Conservation (phyloP, 1,284 basidiomycete species). For the Apiotrichum laibachii region DNA sequence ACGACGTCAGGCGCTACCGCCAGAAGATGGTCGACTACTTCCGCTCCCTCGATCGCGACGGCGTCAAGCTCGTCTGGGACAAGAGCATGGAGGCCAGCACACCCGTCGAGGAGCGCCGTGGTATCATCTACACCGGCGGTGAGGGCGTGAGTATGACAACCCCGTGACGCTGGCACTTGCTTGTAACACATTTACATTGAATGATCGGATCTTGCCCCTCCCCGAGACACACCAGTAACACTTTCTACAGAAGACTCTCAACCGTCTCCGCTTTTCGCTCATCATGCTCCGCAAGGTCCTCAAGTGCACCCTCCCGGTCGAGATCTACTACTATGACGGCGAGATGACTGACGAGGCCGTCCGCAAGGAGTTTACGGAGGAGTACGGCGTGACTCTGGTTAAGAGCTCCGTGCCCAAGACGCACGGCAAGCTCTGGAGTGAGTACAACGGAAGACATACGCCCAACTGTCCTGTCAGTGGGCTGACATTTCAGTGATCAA, state of each 20-base stretch:
- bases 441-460: constrained; percentile 4
- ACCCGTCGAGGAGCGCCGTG: constrained; percentile 35
- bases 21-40: constrained; percentile 49
- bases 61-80: constrained; percentile 46
- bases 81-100: constrained; percentile 34
- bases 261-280: constrained; percentile 45
- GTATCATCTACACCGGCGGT: constrained; percentile 52
- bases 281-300: constrained; percentile 50
- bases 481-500: constrained; percentile 38
- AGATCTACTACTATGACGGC: constrained; percentile 53
- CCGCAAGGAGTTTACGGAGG: constrained; percentile 34
- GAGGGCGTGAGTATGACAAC: constrained; percentile 43
- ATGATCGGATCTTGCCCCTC: no score
- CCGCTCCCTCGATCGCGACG: constrained; percentile 40
- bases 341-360: constrained; percentile 45
- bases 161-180: no score
- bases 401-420: constrained; percentile 21
- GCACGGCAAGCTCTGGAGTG: constrained; percentile 41
- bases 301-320: constrained; percentile 49
- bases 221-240: no score
- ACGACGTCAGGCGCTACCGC: constrained; percentile 43
- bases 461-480: neutral
- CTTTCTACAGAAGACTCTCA: constrained; percentile 41
- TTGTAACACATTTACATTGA: no score
- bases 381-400: constrained; percentile 34